These are phyloP conservation scores for Leccinum ochraceum DNA, from an alignment of 768 basidiomycete species.

Conservation along the genomic window DNA sequence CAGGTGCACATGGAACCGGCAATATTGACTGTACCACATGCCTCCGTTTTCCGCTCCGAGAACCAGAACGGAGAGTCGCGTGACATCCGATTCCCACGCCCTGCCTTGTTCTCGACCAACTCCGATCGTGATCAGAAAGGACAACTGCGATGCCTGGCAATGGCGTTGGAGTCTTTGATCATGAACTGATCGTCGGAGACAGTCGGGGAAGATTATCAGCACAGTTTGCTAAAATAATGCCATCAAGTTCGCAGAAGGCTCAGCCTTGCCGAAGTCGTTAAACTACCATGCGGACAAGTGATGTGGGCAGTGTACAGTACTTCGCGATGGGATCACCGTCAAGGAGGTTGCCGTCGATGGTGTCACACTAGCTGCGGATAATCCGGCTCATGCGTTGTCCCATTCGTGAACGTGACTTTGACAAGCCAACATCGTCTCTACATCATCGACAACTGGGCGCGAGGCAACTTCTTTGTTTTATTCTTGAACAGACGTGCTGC, in stretches of 20 bases:
- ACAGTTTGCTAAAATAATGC: not conserved
- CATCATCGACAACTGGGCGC: not conserved
- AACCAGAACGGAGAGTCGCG: not conserved
- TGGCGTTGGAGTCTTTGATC: not conserved
- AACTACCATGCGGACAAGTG: not conserved
- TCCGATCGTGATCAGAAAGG: no score
- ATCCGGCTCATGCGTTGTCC: constrained; percentile 1
- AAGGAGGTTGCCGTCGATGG: not conserved
- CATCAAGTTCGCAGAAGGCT: no score
- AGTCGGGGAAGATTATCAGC: not conserved
- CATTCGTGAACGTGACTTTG: not conserved
- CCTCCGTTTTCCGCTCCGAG: constrained; percentile 26
- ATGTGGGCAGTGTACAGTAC: constrained; percentile 4
- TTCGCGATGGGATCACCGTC: not conserved
- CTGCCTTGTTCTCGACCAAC: no score
- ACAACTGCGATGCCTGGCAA: no score
- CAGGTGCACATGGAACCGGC: constrained; percentile 15
- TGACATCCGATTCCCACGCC: not conserved
- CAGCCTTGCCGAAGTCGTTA: not conserved
- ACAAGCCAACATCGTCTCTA: not conserved
- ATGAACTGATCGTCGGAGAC: constrained; percentile 1
- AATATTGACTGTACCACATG: constrained; percentile 28
- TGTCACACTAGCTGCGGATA: not conserved
- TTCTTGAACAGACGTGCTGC: not conserved
- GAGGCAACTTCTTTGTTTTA: not conserved